phyloP scores from a whole-genome alignment of 192 early-diverging fungal genomes.

The Funneliformis mosseae region DNA sequence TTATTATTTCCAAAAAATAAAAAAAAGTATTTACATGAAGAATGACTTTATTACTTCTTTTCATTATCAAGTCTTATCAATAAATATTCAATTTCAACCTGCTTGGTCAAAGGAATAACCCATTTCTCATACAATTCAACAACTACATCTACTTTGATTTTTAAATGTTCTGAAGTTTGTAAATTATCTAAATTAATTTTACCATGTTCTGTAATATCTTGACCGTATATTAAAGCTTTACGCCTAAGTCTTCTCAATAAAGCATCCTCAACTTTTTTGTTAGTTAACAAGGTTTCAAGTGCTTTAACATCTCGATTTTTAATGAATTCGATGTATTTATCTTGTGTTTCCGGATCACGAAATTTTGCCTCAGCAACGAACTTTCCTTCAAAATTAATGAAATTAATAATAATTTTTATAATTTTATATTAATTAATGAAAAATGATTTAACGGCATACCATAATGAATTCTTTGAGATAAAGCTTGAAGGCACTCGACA shows the following conservation, averaged over 20 bases:
- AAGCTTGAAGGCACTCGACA: constrained; percentile 87
- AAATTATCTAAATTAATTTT: constrained; percentile 34
- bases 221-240: constrained; percentile 94
- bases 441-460: constrained; percentile 52
- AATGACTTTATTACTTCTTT: background rate
- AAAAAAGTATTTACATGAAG: background rate
- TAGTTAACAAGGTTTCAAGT: constrained; percentile 87
- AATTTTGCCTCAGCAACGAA: constrained; percentile 99
- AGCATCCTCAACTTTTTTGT: constrained; percentile 80
- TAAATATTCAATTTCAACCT: constrained; percentile 95
- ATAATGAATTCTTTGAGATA: constrained; percentile 94
- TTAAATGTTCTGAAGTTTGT: constrained; percentile 35
- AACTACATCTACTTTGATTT: constrained; percentile 82
- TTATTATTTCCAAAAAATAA: background rate
- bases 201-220: constrained; percentile 71
- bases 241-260: constrained; percentile 79
- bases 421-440: background rate
- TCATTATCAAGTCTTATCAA: constrained; percentile 51
- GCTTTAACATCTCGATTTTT: constrained; percentile 69
- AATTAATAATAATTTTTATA: constrained; percentile 3
- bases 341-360: constrained; percentile 73
- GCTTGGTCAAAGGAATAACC: constrained; percentile 97
- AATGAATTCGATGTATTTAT: constrained; percentile 77
- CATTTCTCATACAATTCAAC: constrained; percentile 90
- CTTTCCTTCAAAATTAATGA: constrained; percentile 62